Evolutionary conservation across 2,329 filamentous ascomycete genomes (phyloP), one percentile per base, ranked within the genome.

Genomic region (Talaromyces sp.): DNA sequence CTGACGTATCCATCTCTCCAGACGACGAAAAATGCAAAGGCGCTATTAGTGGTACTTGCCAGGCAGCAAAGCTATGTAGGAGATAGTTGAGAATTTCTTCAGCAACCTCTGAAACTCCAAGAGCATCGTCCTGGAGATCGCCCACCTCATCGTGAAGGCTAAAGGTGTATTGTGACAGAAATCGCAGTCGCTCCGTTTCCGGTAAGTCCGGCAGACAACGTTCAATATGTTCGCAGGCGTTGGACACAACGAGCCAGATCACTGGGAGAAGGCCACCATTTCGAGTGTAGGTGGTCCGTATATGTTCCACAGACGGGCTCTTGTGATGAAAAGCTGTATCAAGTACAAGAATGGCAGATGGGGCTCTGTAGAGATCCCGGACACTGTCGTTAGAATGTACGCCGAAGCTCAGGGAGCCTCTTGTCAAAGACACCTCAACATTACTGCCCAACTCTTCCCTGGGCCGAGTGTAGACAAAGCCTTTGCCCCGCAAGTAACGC

Each of bases 191-290:
- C 37, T 72, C 67, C 2, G 66, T 46, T 29, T 71, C 68, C 2
- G 68, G 58, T 17, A 70, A 54, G 33, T 71, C 62, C 4, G 76
- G 73, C 27, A 77, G 66, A 55, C 75, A 79, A 37, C 69, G 68
- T 47, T 74, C 70, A 33, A 78, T 71, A 57, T 79, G 77, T 52
- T 79, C 77, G 35, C 71, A 72, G 1, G 75, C 73, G 54, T 78
- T 79, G n/a, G 74, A 67, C 17, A 78, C 65, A 27, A 78, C 56
- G 6, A 79, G 63, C 50, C 74, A 73, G 40, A 79, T 67, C 36
- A 77, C 72, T 2, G 77, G 77, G 19, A 78, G 61, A 39, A 75
- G 63, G 35, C 60, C 61, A 19, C 64, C 69, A 48, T 68, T 64
- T 3, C 61, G 68, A 53, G 67, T 68, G 62, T 63, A 72, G 17